Evolutionary conservation across 805 yeast genomes (phyloP).

Genomic region (Sugiyamaella chiloensis): DNA sequence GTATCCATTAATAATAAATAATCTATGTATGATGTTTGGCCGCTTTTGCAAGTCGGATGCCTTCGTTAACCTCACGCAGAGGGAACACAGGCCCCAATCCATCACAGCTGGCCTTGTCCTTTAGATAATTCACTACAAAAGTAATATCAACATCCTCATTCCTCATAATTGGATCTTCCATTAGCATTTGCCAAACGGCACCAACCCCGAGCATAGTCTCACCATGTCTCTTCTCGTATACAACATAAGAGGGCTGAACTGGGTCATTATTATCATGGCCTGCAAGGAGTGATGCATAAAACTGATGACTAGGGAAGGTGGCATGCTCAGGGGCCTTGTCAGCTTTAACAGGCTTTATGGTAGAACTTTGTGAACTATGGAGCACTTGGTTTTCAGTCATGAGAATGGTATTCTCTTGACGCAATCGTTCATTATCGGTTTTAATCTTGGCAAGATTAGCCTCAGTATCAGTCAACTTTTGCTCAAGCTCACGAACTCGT

Average conservation of each 20-base stretch:
- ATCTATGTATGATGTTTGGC: too few relatives aligned
- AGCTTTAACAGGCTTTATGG: slow-evolving; percentile 8
- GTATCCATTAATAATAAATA: too few relatives aligned
- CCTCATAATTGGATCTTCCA: slow-evolving; percentile 38
- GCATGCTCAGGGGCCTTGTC: slow-evolving; percentile 13
- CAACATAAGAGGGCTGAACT: slow-evolving; percentile 17
- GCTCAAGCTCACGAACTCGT: slow-evolving; percentile 63
- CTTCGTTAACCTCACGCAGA: slow-evolving; percentile 22
- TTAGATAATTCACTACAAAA: slow-evolving; percentile 55
- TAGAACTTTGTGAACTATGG: slow-evolving; percentile 32
- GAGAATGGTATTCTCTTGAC: slow-evolving; percentile 53
- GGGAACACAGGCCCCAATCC: slow-evolving; percentile 55
- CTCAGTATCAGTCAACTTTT: slow-evolving; percentile 56
- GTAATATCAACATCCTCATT: slow-evolving; percentile 48
- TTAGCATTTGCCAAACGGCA: slow-evolving; percentile 80
- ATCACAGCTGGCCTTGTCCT: slow-evolving; percentile 72
- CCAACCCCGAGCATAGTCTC: slow-evolving; percentile 61
- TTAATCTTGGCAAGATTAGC: slow-evolving; percentile 45
- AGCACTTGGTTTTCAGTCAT: slow-evolving; percentile 61
- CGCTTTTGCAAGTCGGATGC: slow-evolving; percentile 20
- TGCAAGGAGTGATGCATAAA: slow-evolving; percentile 18
- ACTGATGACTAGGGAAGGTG: slow-evolving; percentile 21
- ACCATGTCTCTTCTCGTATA: slow-evolving; percentile 34
- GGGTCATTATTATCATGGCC: slow-evolving; percentile 22
- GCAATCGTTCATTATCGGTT: slow-evolving; percentile 49